These are phyloP conservation scores for Elsinoe necatrix DNA, from an alignment of 2,329 filamentous ascomycete genomes.

Conservation along the genomic window DNA sequence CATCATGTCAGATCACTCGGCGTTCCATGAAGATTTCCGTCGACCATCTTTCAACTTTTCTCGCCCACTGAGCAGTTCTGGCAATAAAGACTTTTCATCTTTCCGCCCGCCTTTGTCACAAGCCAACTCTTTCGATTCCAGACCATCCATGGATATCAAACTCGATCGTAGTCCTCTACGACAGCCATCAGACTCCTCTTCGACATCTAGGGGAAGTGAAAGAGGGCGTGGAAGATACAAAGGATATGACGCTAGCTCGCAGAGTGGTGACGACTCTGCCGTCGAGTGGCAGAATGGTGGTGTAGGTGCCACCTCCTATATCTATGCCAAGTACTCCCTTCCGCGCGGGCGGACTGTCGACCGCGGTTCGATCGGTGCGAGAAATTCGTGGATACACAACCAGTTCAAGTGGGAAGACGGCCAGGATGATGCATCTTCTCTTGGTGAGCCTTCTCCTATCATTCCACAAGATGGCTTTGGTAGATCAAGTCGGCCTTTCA, in stretches of 20 bases:
- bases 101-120: conserved; percentile 26
- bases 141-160: conserved; percentile 23
- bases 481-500: conserved; percentile 8
- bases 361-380: conserved; percentile 53
- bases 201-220: conserved; percentile 18
- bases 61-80: conserved; percentile 68
- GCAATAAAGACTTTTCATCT: conserved; percentile 23
- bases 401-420: conserved; percentile 54
- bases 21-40: conserved; percentile 47
- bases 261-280: conserved; percentile 18
- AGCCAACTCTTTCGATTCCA: conserved; percentile 32
- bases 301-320: conserved; percentile 58
- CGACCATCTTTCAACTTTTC: conserved; percentile 89
- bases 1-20: conserved; percentile 70
- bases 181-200: conserved; percentile 20
- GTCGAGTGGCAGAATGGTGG: conserved; percentile 37
- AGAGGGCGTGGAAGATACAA: conserved; percentile 28
- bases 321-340: conserved; percentile 75
- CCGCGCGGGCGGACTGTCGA: conserved; percentile 75
- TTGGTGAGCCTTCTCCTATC: conserved; percentile 3
- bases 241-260: neutral
- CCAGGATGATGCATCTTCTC: neutral
- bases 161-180: conserved; percentile 21
- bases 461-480: neutral
- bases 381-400: conserved; percentile 38